These are phyloP conservation scores for Paspalum notatum DNA, from an alignment of 176 grass and related monocot species.

Conservation along the genomic window DNA sequence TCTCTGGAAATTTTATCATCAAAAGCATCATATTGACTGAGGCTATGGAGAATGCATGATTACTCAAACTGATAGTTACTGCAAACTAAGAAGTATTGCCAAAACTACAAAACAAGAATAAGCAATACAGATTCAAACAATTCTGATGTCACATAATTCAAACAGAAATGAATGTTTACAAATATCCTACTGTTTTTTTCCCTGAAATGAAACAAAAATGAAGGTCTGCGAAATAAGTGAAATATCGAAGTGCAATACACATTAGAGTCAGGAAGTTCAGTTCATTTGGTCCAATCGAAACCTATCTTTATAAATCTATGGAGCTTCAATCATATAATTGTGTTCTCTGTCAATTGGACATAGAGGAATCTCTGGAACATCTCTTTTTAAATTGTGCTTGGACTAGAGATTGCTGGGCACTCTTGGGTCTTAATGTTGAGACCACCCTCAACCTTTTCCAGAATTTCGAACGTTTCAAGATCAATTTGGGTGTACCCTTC, in stretches of 20 bases:
- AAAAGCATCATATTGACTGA: slow-evolving; percentile 18
- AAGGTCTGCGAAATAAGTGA: background rate
- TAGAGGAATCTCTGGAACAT: too few relatives aligned
- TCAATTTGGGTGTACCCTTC: too few relatives aligned
- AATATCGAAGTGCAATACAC: background rate
- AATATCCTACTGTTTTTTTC: slow-evolving; percentile 3
- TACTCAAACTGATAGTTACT: background rate
- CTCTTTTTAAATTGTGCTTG: too few relatives aligned
- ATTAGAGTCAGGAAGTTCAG: background rate
- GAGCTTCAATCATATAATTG: too few relatives aligned
- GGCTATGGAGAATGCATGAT: background rate
- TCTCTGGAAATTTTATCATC: slow-evolving; percentile 47
- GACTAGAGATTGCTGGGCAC: too few relatives aligned
- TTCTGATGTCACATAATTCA: background rate
- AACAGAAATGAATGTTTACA: background rate
- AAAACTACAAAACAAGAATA: background rate
- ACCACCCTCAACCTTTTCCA: too few relatives aligned
- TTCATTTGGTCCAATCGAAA: background rate
- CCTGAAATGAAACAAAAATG: background rate
- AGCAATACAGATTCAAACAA: slow-evolving; percentile 18
- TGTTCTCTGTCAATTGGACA: too few relatives aligned
- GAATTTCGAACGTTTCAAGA: too few relatives aligned
- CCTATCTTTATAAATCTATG: background rate
- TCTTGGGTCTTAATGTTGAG: too few relatives aligned
- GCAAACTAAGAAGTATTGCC: background rate